Base-by-base conservation (phyloP, 2,329 filamentous ascomycete genomes). In the Hymenoscyphus albidus region DNA sequence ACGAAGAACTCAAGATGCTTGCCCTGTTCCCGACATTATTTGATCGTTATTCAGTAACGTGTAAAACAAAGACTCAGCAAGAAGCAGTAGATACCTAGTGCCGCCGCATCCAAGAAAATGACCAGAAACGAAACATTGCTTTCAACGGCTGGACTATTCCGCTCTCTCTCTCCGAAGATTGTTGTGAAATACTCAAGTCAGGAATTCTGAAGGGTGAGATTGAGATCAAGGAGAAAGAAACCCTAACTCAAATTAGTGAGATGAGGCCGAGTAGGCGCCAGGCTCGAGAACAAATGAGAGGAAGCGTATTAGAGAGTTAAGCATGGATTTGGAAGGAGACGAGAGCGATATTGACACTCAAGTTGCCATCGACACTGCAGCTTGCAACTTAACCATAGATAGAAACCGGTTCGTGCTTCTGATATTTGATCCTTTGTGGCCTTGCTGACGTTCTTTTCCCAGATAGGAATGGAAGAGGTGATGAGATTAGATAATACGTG, bases 131-230 rank as follows among this genome's bases (percentile, higher is more conserved):
- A 58, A 58, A 58, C 56, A 35, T 58, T 32, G 32, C 56, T 4
- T 58, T 39, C 32, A 58, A 58, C 56, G 56, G 56, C 35, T 58
- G 32, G 56, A 58, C 56, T 39, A 58, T 58, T 58, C 56, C 14
- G 35, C 32, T 58, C 31, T 31, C 56, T 38, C 56, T 58, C 56
- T 58, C 31, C 12, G 56, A 58, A 35, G 35, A 14, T 35, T 38
- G 35, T 58, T 58, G 32, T 58, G 32, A 9, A 3, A 58, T n/a
- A 35, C 56, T 58, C 35, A 2, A 18, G 56, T 35, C 32, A 58
- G 56, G 56, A 58, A 31, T 58, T 6, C 35, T 3, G 56, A 58
- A 35, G 31, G 32, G 56, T 58, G 56, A 58, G 56, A 58, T 58
- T 35, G 35, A 38, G 56, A 58, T 58, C 16, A 58, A 18, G 35